Evolutionary conservation across 352 stramenopile genomes (phyloP), one percentile per base, ranked within the genome.

Genomic region (Globisporangium solare): DNA sequence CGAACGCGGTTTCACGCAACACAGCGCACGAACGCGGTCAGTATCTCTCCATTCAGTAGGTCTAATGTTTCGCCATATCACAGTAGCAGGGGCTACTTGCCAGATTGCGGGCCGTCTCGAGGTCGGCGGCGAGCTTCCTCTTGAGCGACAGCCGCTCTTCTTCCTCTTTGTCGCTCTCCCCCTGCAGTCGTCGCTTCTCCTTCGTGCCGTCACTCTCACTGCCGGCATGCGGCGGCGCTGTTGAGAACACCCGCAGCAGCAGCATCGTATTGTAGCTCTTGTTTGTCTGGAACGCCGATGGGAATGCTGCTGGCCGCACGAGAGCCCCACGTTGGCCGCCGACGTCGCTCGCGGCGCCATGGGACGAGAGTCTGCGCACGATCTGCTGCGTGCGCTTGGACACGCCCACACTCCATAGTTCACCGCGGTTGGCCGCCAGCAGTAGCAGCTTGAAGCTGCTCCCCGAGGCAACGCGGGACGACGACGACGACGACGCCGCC

Each of bases 101-200:
- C 40, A 88, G 46, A 21, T 60, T 76, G 43, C 65, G 70, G 15
- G 71, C 70, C 41, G 52, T 79, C 54, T 79, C 74, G 32, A 86
- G 66, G 52, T 89, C 76, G 37, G 65, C 74, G 24, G 70, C 70
- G n/a, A 82, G 57, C 54, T 83, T 81, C 41, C 58, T 49, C 56
- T 77, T 80, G 43, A 81, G 66, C 15, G 83, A 60, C 35, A 60
- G 42, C 12, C 60, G 63, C 2, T 70, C 65, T 32, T 67, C 49
- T 52, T 54, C 51, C 17, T 68, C 61, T 17, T 70, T 67, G 14
- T 70, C 57, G 7, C 63, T 64, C n/a, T 78, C 47, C 20, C 56
- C 24, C 31, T 66, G 45, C 27, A 35, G 27, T 35, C 27, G 6
- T 3, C 27, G 27, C 27, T 35, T 35, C 10, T 27, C 46, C 24